Evolutionary conservation across 495 filamentous ascomycete species (phyloP).

Genomic region (Penicillium roqueforti): DNA sequence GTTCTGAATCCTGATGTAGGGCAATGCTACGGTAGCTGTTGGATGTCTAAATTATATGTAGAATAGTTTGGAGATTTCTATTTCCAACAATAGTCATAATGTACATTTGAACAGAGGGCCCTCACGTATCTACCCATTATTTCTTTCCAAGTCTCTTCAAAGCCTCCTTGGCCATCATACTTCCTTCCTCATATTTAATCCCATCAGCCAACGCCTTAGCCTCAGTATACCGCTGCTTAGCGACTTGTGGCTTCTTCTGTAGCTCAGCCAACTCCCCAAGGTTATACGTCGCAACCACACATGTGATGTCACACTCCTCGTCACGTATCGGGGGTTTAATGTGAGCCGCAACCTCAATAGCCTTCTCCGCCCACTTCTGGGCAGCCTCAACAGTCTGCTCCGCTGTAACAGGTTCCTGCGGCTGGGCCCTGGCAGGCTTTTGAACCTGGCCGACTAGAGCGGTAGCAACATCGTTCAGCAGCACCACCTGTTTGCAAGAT

Average conservation of each 20-base stretch:
- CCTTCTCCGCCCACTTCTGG: conserved; percentile 68
- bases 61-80: conserved; percentile 10
- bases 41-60: background rate
- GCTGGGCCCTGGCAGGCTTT: conserved; percentile 40
- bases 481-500: conserved; percentile 67
- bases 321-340: conserved; percentile 60
- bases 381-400: conserved; percentile 57
- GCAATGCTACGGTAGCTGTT: background rate
- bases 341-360: conserved; percentile 54
- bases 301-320: conserved; percentile 80
- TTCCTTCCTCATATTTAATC: conserved; percentile 61
- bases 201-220: conserved; percentile 58
- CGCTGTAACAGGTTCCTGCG: conserved; percentile 35
- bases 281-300: conserved; percentile 79
- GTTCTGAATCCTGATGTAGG: background rate
- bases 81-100: conserved; percentile 13
- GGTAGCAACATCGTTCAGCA: conserved; percentile 42
- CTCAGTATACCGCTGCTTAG: conserved; percentile 52
- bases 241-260: conserved; percentile 59
- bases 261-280: conserved; percentile 77
- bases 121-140: conserved; percentile 6
- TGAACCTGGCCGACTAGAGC: conserved; percentile 33
- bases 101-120: conserved; percentile 11
- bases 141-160: conserved; percentile 43
- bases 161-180: conserved; percentile 49